Conservation (phyloP, 257 asterid genomes). For the Gentiana dahurica region DNA sequence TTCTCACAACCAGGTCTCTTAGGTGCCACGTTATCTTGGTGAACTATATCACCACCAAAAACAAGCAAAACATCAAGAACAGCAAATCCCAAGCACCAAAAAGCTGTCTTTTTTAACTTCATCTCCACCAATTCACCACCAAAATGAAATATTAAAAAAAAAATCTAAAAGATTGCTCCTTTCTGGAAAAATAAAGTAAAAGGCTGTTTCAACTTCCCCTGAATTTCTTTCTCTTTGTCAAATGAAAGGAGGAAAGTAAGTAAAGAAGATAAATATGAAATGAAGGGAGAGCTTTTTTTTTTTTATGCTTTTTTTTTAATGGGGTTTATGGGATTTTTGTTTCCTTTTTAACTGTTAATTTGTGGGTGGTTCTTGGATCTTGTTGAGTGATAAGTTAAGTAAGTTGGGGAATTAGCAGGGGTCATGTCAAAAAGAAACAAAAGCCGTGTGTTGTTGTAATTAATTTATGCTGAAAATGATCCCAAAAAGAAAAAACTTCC, state of each 20-base stretch:
- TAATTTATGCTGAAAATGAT: no score
- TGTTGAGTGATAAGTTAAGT: slow-evolving; percentile 2
- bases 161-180: slow-evolving; percentile 2
- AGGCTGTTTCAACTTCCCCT: slow-evolving; percentile 16
- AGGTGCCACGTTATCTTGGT: slow-evolving; percentile 75
- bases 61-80: slow-evolving; percentile 20
- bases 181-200: slow-evolving; percentile 23
- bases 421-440: no score
- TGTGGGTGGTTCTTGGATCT: background rate
- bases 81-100: slow-evolving; percentile 26
- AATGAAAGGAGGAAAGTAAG: slow-evolving; percentile 17
- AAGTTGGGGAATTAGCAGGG: background rate
- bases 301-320: background rate
- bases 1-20: slow-evolving; percentile 76
- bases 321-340: no score
- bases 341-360: background rate
- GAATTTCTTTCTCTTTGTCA: slow-evolving; percentile 4
- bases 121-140: slow-evolving; percentile 14
- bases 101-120: slow-evolving; percentile 36
- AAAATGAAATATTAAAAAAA: background rate
- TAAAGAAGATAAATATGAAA: slow-evolving; percentile 8
- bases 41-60: slow-evolving; percentile 73
- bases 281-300: background rate
- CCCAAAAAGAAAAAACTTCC: no score
- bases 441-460: no score